phyloP scores from a whole-genome alignment of 106 monocot species.

The Dendrobium huoshanense region DNA sequence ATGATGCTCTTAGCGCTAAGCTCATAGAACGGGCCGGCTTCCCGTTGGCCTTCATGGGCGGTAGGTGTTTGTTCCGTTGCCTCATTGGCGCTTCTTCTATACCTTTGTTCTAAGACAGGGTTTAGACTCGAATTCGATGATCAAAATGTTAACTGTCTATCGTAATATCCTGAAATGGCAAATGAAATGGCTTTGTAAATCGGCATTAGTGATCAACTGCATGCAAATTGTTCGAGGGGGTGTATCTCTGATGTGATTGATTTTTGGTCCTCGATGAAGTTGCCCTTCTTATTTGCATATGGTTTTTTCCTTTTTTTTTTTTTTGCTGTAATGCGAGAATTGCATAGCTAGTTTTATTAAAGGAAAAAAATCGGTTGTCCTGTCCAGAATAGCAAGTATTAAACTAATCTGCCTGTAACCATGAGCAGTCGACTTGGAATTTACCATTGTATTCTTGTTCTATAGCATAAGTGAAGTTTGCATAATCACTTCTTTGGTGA shows the following conservation, averaged over 20 bases:
- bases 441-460: neutral
- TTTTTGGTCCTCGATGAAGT: neutral
- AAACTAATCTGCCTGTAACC: neutral
- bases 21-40: conserved; percentile 87
- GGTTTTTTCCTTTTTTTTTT: neutral
- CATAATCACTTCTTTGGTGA: neutral
- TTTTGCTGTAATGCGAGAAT: neutral
- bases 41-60: conserved; percentile 75
- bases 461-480: neutral
- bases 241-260: neutral
- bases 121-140: neutral
- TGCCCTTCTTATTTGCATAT: neutral
- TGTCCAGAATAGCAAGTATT: neutral
- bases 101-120: neutral
- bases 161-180: neutral
- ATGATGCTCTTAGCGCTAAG: conserved; percentile 84
- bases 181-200: neutral
- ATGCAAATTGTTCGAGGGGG: neutral
- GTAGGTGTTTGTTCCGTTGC: conserved; percentile 50
- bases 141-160: neutral
- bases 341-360: neutral
- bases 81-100: conserved; percentile 4
- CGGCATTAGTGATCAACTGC: neutral
- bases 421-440: neutral
- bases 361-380: neutral